Percentiles rank a stretch among this genome's conserved stretches.
These are phyloP conservation scores for Silene latifolia DNA, from an alignment of 148 eudicot genomes.

Conservation along the genomic window DNA sequence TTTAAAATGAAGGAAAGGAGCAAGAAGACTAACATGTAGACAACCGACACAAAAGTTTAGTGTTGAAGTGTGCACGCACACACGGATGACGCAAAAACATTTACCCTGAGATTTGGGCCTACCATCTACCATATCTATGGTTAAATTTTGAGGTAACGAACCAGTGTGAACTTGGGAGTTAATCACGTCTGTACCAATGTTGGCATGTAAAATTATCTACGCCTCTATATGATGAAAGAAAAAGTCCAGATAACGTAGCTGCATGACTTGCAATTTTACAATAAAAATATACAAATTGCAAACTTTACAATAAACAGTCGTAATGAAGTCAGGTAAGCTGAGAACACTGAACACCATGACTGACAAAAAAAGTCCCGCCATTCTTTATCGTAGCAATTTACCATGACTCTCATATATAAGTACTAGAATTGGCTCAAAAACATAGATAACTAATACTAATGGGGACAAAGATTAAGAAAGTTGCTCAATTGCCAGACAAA, in stretches of 20 bases:
- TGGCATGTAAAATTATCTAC: neutral
- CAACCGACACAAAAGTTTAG: no score
- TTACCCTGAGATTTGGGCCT: neutral
- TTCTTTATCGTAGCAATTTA: no score
- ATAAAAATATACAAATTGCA: no score
- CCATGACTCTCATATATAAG: neutral
- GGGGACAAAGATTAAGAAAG: slow-evolving; percentile 11
- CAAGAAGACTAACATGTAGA: no score
- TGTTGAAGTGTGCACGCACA: no score
- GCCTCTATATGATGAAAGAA: no score
- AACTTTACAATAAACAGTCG: no score
- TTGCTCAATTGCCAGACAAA: neutral
- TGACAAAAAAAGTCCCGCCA: neutral
- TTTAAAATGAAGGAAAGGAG: no score
- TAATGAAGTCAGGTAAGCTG: neutral
- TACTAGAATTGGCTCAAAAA: neutral
- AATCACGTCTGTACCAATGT: neutral
- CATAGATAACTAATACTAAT: neutral
- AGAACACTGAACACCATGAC: no score
- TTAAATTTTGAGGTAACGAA: neutral
- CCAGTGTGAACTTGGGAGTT: neutral
- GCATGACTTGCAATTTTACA: no score
- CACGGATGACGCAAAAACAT: neutral
- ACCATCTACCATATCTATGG: neutral
- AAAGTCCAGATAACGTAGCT: no score